Percentiles rank a stretch among this genome's conserved stretches.
phyloP scores from a whole-genome alignment of 345 rosid species.

The Anastatica hierochuntica region DNA sequence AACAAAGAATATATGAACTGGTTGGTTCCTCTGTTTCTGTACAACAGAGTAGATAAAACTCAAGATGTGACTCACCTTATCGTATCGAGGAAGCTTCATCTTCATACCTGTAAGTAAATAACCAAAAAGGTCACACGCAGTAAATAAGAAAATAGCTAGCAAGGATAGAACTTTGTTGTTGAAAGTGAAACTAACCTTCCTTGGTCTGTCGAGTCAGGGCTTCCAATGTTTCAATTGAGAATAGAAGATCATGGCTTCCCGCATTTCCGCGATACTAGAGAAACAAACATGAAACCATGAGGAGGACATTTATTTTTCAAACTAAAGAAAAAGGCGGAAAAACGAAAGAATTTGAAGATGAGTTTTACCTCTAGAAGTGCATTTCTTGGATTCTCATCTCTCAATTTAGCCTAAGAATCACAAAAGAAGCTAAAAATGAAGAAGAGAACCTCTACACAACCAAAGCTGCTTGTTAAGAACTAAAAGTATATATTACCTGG shows the following conservation, averaged over 20 bases:
- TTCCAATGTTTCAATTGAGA: constrained; percentile 59
- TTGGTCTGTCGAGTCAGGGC: constrained; percentile 46
- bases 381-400: constrained; percentile 70
- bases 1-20: not conserved
- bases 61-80: constrained; percentile 47
- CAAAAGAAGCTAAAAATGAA: not conserved
- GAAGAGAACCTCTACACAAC: not conserved
- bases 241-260: constrained; percentile 92
- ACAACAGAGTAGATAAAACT: not conserved
- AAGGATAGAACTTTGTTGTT: not conserved
- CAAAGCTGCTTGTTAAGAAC: not conserved
- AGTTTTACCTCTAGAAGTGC: constrained; percentile 69
- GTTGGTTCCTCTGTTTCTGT: not conserved
- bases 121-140: constrained; percentile 7
- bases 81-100: constrained; percentile 90
- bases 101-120: constrained; percentile 50
- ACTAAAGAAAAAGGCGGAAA: too few species aligned
- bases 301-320: too few species aligned
- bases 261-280: constrained; percentile 90
- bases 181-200: constrained; percentile 51
- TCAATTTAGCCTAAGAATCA: constrained; percentile 51
- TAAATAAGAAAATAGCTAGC: constrained; percentile 4
- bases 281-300: too few species aligned
- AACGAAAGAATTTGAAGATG: constrained; percentile 1
- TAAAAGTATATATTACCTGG: constrained; percentile 43